A percentile compares a stretch with the other conserved stretches of the same genome.
Evolutionary conservation across 257 asterid genomes (phyloP).

Genomic region (Jasminum sambac): DNA sequence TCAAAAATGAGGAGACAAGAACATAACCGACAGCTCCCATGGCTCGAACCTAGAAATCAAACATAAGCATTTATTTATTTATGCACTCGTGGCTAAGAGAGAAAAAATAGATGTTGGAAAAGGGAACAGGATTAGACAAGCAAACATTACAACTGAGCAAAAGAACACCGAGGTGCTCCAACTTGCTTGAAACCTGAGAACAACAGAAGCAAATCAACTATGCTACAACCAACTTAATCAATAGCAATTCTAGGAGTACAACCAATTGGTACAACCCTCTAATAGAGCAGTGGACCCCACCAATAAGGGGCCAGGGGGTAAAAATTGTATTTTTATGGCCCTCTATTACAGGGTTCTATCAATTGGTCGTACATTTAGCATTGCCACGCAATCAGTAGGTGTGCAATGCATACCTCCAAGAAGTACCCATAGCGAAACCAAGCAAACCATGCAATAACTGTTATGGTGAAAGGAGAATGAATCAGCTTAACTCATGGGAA

Average conservation of each 20-base stretch:
- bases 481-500: background rate
- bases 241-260: no score
- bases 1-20: constrained; percentile 70
- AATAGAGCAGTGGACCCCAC: no score
- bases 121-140: constrained; percentile 26
- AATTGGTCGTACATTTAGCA: no score
- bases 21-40: constrained; percentile 81
- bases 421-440: constrained; percentile 83
- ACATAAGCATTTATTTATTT: constrained; percentile 6
- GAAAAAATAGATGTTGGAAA: constrained; percentile 14
- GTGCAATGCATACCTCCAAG: constrained; percentile 74
- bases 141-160: constrained; percentile 65
- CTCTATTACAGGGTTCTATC: no score
- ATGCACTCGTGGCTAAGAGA: background rate
- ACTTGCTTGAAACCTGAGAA: constrained; percentile 63
- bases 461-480: background rate
- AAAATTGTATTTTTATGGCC: no score
- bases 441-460: constrained; percentile 92
- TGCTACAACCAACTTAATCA: background rate
- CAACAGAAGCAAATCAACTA: constrained; percentile 13
- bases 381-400: background rate
- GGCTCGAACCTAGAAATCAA: constrained; percentile 75
- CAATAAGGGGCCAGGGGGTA: no score
- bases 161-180: constrained; percentile 77
- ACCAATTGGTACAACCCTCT: no score